Percentiles rank a stretch among this genome's conserved stretches.
Conservation (phyloP, 2,329 filamentous ascomycete genomes). For the Microcera coccophila region DNA sequence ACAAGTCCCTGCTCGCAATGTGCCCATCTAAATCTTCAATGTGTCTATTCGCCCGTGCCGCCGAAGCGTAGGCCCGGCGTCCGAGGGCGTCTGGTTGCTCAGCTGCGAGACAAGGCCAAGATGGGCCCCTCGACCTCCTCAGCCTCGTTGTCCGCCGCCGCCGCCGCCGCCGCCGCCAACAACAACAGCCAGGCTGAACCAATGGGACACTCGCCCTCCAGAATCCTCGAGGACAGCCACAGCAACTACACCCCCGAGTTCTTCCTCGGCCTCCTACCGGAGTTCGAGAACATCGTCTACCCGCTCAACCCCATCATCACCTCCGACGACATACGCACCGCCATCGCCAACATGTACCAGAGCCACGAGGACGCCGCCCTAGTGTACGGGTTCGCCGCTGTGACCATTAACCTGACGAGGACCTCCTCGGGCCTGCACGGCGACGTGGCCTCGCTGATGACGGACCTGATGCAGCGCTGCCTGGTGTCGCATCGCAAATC, state of each 20-base stretch:
- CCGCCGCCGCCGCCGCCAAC: slow-evolving; percentile 16
- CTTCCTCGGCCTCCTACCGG: slow-evolving; percentile 31
- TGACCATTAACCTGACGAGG: slow-evolving; percentile 36
- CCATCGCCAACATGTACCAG: slow-evolving; percentile 32
- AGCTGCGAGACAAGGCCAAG: slow-evolving; percentile 28
- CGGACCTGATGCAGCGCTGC: slow-evolving; percentile 24
- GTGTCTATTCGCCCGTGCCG: slow-evolving; percentile 31
- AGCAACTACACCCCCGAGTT: slow-evolving; percentile 28
- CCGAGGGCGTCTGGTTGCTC: slow-evolving; percentile 33
- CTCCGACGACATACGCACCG: slow-evolving; percentile 27
- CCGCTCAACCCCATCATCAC: slow-evolving; percentile 36
- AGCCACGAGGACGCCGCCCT: slow-evolving; percentile 34
- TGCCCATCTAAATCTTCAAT: slow-evolving; percentile 32
- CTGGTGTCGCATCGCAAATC: slow-evolving; percentile 27
- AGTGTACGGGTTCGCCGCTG: slow-evolving; percentile 34
- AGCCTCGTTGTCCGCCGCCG: slow-evolving; percentile 1
- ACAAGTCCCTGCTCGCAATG: slow-evolving; percentile 35
- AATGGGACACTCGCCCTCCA: background rate
- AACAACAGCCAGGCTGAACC: slow-evolving; percentile 11
- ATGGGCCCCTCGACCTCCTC: slow-evolving; percentile 9
- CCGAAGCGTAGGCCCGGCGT: slow-evolving; percentile 34
- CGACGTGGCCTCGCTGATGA: slow-evolving; percentile 30
- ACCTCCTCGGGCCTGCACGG: slow-evolving; percentile 27
- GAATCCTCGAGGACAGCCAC: background rate
- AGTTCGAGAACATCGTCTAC: slow-evolving; percentile 36